Conservation (phyloP, 768 basidiomycete species). For the Tylopilus felleus region DNA sequence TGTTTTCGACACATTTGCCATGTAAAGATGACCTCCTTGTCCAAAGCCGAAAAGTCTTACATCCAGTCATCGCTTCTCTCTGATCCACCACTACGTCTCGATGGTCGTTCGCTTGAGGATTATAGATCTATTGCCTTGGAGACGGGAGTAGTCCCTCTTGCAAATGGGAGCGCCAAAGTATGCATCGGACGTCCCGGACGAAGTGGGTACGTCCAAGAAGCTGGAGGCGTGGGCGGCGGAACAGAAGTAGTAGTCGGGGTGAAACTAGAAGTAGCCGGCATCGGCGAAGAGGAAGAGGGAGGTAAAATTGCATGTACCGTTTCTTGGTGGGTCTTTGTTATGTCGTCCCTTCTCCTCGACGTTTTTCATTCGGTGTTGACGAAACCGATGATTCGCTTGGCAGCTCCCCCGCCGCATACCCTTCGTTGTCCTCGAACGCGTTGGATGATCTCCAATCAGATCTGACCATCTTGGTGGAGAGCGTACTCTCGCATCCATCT, state of each 20-base stretch:
- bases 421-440: slow-evolving; percentile 55
- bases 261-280: slow-evolving; percentile 72
- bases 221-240: slow-evolving; percentile 68
- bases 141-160: slow-evolving; percentile 74
- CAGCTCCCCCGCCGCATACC: slow-evolving; percentile 82
- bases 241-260: slow-evolving; percentile 79
- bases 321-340: slow-evolving; percentile 61
- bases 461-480: slow-evolving; percentile 57
- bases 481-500: slow-evolving; percentile 63
- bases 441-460: slow-evolving; percentile 79
- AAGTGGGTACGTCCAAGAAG: slow-evolving; percentile 72
- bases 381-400: slow-evolving; percentile 14
- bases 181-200: slow-evolving; percentile 65
- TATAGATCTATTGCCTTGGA: slow-evolving; percentile 70
- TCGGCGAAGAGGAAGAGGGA: slow-evolving; percentile 45
- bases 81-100: slow-evolving; percentile 62
- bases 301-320: slow-evolving; percentile 68
- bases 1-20: no score
- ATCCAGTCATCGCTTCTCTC: slow-evolving; percentile 63
- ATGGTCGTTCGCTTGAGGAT: slow-evolving; percentile 67
- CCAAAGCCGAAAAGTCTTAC: slow-evolving; percentile 79
- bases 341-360: neutral
- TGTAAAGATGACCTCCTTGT: no score
- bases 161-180: slow-evolving; percentile 80
- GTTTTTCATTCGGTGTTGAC: no score